Base-by-base conservation (phyloP, 2,329 filamentous ascomycete species). In the Xenoacremonium recifei region DNA sequence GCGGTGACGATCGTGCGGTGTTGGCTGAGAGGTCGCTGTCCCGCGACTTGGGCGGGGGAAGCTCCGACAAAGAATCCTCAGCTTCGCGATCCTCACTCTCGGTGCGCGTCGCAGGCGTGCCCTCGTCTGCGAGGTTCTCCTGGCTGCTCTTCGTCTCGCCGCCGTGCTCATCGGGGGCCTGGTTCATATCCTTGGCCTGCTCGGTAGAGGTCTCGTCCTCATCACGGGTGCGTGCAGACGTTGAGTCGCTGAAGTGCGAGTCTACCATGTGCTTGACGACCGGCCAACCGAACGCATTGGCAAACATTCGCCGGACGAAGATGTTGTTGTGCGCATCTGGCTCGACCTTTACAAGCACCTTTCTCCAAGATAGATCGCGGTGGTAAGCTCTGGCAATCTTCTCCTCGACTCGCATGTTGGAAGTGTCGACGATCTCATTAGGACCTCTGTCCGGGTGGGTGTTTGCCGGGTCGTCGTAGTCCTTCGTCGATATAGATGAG, bases 261-360 rank as follows among this genome's bases (percentile, higher is more conserved):
- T 97, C 91, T 39, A 93, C 92, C 16, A 97, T 70, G 66, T 99
- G 93, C 67, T 96, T 91, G 37, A 97, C 74, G 1, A 99, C 93
- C 1, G 93, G 93, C 93, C 93, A 99, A 3, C 93, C 93, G 57
- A 95, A 95, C 0, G 93, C 93, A 59, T 99, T 99, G 42, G 90
- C 85, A 63, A 99, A 99, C 84, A 90, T 95, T 42, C 93, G 85
- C 13, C 93, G 85, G 18, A 99, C 93, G 46, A 97, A 86, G 53
- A 99, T 95, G 65, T 99, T 99, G 67, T 99, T 99, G 70, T 99
- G 93, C 0, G 93, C 93, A 66, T 99, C 93, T 0, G 93, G 93
- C 62, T 99, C 92, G 3, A 99, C 75, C 40, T 93, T 87, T 12
- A 99, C 93, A 4, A 99, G 79, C 2, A 99, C 93, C 63, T 99